phyloP scores from a whole-genome alignment of 306 rosid genomes.

The Quercus wislizeni region DNA sequence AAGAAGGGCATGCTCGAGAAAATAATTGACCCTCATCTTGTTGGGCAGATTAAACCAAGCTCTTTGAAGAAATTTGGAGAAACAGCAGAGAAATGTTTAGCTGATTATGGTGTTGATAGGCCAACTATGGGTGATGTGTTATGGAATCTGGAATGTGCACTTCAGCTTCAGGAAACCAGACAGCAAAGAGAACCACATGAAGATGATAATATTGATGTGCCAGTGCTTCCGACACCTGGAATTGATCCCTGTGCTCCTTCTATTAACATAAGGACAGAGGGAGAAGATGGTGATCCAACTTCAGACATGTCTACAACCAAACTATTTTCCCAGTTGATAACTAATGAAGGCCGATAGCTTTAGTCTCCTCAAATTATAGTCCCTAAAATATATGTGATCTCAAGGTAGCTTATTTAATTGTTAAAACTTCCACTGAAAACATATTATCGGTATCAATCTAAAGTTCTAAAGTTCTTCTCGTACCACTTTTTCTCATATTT shows the following conservation, averaged over 20 bases:
- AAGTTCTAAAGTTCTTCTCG: background rate
- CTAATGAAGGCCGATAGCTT: slow-evolving; percentile 81
- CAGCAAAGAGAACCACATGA: slow-evolving; percentile 31
- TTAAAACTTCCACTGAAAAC: slow-evolving; percentile 9
- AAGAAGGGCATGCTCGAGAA: slow-evolving; percentile 72
- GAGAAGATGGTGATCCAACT: slow-evolving; percentile 32
- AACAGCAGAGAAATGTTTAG: slow-evolving; percentile 95
- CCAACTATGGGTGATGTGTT: slow-evolving; percentile 97
- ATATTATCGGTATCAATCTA: slow-evolving; percentile 21
- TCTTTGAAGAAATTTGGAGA: slow-evolving; percentile 86
- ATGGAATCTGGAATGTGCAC: slow-evolving; percentile 92
- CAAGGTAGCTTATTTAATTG: background rate
- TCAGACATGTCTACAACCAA: slow-evolving; percentile 61
- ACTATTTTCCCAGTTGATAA: slow-evolving; percentile 90
- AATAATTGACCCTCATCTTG: slow-evolving; percentile 65
- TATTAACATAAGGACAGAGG: slow-evolving; percentile 32
- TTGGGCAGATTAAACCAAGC: slow-evolving; percentile 57
- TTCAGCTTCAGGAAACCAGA: slow-evolving; percentile 82
- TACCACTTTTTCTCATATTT: background rate
- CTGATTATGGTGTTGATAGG: slow-evolving; percentile 91
- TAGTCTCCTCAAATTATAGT: slow-evolving; percentile 24
- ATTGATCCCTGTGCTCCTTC: slow-evolving; percentile 29
- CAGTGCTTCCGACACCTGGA: slow-evolving; percentile 21
- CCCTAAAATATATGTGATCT: slow-evolving; percentile 6
- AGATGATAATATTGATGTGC: slow-evolving; percentile 7